Base-by-base conservation (phyloP, 208 protist species). In the Leishmania aethiopica region DNA sequence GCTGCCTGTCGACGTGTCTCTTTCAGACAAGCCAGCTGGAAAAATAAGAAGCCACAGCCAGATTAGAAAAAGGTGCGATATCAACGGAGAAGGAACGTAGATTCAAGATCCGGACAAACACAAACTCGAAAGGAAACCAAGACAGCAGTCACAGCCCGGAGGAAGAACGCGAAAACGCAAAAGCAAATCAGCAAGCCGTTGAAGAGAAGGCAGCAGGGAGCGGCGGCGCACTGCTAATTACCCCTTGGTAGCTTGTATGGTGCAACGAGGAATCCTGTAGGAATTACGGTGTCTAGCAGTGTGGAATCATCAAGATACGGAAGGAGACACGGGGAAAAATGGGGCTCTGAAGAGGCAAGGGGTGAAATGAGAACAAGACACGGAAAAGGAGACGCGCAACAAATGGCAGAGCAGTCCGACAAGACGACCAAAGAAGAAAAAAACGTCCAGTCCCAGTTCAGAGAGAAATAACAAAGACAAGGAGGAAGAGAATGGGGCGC, bases 71-170 rank as follows among this genome's bases (percentile, higher is more conserved):
- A 47, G n/a, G 47, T 22, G 37, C 8, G 57, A 53, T 76, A 28
- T n/a, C 49, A 19, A 78, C n/a, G 35, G 57, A 77, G 55, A 51
- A 37, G 49, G 45, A 62, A n/a, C 51, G 11, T 28, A 17, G 32
- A 69, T 42, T 40, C 32, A 55, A 51, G 32, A 37, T 37, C 15
- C 64, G 64, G 53, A 42, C n/a, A 75, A 45, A 74, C 37, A 57
- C n/a, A 55, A 57, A 28, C 25, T 51, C 15, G 28, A 19, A n/a
- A 5, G 51, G 6, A 49, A 69, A 40, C 15, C 40, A 49, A 13
- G 15, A 84, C n/a, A 47, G 32, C 42, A 55, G 49, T 28, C 72
- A 81, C 8, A 77, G 40, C 8, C 75, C 77, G 28, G 35, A 83
- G 49, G 69, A 79, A 57, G 8, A 70, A 78, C 17, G 53, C 40